Evolutionary conservation across 768 basidiomycete genomes (phyloP), one percentile per base, ranked within the genome.

Genomic region (Chalciporus chontae): DNA sequence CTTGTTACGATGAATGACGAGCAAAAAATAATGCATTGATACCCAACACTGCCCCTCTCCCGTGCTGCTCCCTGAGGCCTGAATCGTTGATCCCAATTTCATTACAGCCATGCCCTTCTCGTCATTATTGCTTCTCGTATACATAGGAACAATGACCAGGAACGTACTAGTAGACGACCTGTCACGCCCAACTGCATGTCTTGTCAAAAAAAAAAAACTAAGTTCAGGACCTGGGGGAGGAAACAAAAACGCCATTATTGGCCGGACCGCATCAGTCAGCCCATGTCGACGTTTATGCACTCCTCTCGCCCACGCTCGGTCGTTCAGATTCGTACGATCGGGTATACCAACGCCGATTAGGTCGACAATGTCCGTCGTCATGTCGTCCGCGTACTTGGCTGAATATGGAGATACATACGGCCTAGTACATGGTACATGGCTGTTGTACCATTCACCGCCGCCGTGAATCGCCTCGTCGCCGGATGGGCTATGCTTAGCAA

Each of bases 71-170:
- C 42, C 40, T n/a, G n/a, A n/a, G n/a, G n/a, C n/a, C n/a, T n/a
- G n/a, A 15, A 15, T 53, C 42, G 26, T 52, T 44, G 23, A 44
- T 45, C 37, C 32, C 19, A 14, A 32, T 26, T 34, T 36, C 34
- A 36, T 36, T 5, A 15, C 5, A 36, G 15, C n/a, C n/a, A n/a
- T 48, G 27, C 54, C 36, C 55, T 45, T 47, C 43, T 24, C 37
- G 38, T 31, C 29, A 50, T 49, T 38, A 49, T 52, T 52, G 48
- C 40, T 40, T 29, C 23, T 27, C 43, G 21, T 21, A 21, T 21
- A 29, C 19, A 48, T 41, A 40, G 17, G 31, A 52, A 47, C 48
- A 39, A 60, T 49, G 50, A 31, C 50, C 55, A 58, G 51, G 50
- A 53, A 57, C 47, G 14, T 19, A 11, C 17, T 31, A 45, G 29